Evolutionary conservation across 306 rosid species (phyloP).

Genomic region (Castanea mollissima): DNA sequence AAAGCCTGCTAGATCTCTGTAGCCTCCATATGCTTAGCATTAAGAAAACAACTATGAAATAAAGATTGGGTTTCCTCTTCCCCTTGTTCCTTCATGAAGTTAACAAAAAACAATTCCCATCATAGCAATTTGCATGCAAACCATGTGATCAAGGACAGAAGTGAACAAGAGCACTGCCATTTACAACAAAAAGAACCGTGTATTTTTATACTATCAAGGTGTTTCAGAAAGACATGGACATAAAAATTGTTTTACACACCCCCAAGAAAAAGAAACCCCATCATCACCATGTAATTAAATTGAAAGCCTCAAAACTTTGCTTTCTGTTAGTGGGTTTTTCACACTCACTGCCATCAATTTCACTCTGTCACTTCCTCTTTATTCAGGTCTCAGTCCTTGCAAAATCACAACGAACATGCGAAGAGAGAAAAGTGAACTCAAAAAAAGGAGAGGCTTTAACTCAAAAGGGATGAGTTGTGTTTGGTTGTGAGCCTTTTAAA

Average conservation of each 20-base stretch:
- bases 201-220: constrained; percentile 2
- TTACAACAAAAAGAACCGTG: not conserved
- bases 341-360: not conserved
- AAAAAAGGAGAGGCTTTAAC: constrained; percentile 20
- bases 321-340: constrained; percentile 25
- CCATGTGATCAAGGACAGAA: constrained; percentile 45
- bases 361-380: constrained; percentile 18
- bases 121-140: constrained; percentile 30
- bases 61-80: not conserved
- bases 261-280: constrained; percentile 24
- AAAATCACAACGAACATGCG: constrained; percentile 32
- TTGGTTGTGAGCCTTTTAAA: constrained; percentile 23
- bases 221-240: constrained; percentile 24
- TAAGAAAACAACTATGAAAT: not conserved
- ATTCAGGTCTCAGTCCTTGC: constrained; percentile 23
- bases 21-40: constrained; percentile 31
- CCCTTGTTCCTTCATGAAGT: constrained; percentile 12
- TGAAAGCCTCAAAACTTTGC: constrained; percentile 3
- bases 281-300: constrained; percentile 7
- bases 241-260: constrained; percentile 27
- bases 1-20: constrained; percentile 30
- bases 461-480: constrained; percentile 11
- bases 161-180: constrained; percentile 33
- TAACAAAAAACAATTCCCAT: constrained; percentile 29
- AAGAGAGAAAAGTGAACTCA: constrained; percentile 33